Conservation (phyloP, 108 stramenopile species). For the Cyclotella choctawhatcheeana region DNA sequence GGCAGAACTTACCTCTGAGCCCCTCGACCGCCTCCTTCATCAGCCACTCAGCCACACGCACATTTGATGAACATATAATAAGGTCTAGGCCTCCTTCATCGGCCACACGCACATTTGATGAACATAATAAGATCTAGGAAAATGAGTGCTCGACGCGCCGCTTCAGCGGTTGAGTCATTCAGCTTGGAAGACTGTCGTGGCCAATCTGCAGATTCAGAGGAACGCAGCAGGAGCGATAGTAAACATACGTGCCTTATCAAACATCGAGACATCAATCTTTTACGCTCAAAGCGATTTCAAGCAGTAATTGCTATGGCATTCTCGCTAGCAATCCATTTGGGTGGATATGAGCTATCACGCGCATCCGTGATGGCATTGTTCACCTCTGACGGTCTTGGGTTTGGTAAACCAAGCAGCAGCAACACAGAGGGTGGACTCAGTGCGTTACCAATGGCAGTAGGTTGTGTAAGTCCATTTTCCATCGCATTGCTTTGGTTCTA, state of each 20-base stretch:
- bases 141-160: conserved; percentile 7
- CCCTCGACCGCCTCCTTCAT: too few species aligned
- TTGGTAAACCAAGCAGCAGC: conserved; percentile 26
- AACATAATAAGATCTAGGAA: conserved; percentile 7
- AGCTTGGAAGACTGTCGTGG: too few species aligned
- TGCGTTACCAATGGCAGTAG: conserved; percentile 85
- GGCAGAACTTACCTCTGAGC: too few species aligned
- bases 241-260: not conserved
- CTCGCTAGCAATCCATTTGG: conserved; percentile 80
- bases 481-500: conserved; percentile 70
- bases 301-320: conserved; percentile 32
- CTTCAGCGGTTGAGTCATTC: not conserved
- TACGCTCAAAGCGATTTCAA: conserved; percentile 12
- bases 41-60: too few species aligned
- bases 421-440: conserved; percentile 42
- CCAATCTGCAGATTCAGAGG: too few species aligned
- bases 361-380: conserved; percentile 76
- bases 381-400: conserved; percentile 75
- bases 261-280: not conserved
- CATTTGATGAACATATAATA: too few species aligned
- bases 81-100: too few species aligned
- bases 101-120: not conserved
- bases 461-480: conserved; percentile 72
- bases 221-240: too few species aligned
- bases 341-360: conserved; percentile 84